Base-by-base conservation (phyloP, 2,329 filamentous ascomycete genomes). In the Xylaria sp. region DNA sequence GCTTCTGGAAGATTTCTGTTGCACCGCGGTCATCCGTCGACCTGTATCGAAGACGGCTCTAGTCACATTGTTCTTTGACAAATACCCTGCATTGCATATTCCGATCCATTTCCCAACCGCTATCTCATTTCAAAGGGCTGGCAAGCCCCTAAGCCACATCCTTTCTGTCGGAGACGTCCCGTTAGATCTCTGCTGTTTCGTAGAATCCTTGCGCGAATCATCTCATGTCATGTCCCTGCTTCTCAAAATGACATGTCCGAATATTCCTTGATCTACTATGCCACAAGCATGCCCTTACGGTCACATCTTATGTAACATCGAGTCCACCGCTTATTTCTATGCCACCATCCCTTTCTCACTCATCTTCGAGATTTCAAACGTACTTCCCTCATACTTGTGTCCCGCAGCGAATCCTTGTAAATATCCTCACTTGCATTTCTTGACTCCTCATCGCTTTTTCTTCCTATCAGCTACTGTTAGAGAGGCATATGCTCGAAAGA, bases 181-280 rank as follows among this genome's bases (percentile, higher is more conserved):
- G 67, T 64, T 65, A 54, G 39, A 64, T 62, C 27, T 64, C 24
- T 54, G 24, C 45, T 51, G 32, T 59, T 60, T 39, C 36, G 34
- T 54, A 36, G 53, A 39, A 51, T 59, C 71, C 73, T 71, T 71
- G 71, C 68, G 70, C 64, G 48, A 61, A 73, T 74, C 71, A 72
- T 71, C 63, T 61, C 32, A 54, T 56, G 36, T 57, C 21, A 55
- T 54, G 51, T 64, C 42, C 60, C 60, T 71, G 62, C 65, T 71
- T 64, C 68, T 69, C 68, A 59, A 69, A 67, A 71, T 70, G 65
- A 39, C 56, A 70, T 72, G 65, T 71, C 57, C 55, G 32, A 65
- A 58, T 27, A 24, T 58, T 68, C 39, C 61, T 12, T 65, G 55
- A 58, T 66, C 64, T 58, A 39, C 55, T 69, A 50, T 68, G n/a